These are phyloP conservation scores for Penicillium sclerotigenum DNA, from an alignment of 2,329 filamentous ascomycete species.

Conservation along the genomic window DNA sequence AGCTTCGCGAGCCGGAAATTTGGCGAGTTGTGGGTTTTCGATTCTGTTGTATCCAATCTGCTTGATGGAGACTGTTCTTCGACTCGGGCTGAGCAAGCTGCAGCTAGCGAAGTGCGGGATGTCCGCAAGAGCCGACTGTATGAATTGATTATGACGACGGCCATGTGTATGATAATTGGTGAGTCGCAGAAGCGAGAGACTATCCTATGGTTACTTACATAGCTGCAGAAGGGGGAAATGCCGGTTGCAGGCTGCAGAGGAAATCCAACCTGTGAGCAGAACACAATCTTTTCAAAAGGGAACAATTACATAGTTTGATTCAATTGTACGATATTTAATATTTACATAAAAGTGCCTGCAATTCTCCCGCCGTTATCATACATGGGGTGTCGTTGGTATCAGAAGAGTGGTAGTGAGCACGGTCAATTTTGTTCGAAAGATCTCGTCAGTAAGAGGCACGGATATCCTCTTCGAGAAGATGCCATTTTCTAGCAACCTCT, in stretches of 20 bases:
- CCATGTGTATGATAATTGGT: conserved; percentile 19
- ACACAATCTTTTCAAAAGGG: background rate
- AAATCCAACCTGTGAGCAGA: background rate
- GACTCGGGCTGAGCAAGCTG: background rate
- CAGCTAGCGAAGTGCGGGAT: background rate
- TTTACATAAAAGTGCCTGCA: too few relatives aligned
- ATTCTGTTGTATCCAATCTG: conserved; percentile 5
- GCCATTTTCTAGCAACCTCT: conserved; percentile 19
- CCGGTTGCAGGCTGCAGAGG: too few relatives aligned
- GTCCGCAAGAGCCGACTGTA: conserved; percentile 2
- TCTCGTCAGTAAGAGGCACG: background rate
- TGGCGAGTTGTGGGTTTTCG: conserved; percentile 10
- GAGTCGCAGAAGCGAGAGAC: conserved; percentile 12
- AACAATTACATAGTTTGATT: background rate
- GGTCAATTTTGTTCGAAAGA: background rate
- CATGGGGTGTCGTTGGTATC: background rate
- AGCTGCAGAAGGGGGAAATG: background rate
- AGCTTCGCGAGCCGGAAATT: conserved; percentile 2
- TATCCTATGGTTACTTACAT: background rate
- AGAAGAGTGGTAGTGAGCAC: background rate
- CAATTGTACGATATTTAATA: too few relatives aligned
- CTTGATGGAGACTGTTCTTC: background rate
- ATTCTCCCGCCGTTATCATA: background rate
- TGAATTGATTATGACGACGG: conserved; percentile 13
- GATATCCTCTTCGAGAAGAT: conserved; percentile 12